phyloP scores from a whole-genome alignment of 2,329 filamentous ascomycete genomes.

The Claviceps africana region DNA sequence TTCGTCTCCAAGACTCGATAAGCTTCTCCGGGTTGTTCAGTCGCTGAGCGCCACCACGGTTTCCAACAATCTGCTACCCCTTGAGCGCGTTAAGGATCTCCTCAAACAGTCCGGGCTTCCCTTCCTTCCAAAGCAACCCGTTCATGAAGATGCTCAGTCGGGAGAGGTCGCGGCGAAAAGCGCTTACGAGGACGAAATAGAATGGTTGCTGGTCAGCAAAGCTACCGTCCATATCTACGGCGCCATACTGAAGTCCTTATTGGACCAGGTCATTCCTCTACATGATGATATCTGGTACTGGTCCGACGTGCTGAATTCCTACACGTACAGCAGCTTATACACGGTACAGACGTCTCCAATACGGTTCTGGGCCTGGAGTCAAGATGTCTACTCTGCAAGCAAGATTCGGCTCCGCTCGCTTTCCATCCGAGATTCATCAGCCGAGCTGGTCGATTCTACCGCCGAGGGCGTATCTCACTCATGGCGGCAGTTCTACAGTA shows the following conservation, averaged over 20 bases:
- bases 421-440: slow-evolving; percentile 15
- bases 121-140: slow-evolving; percentile 17
- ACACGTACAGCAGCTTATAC: slow-evolving; percentile 67
- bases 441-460: slow-evolving; percentile 22
- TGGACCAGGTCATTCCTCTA: slow-evolving; percentile 72
- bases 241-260: slow-evolving; percentile 57
- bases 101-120: slow-evolving; percentile 49
- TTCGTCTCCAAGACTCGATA: slow-evolving; percentile 40
- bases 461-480: slow-evolving; percentile 30
- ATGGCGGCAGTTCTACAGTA: slow-evolving; percentile 62
- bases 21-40: slow-evolving; percentile 55
- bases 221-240: slow-evolving; percentile 86
- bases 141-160: slow-evolving; percentile 18
- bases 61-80: slow-evolving; percentile 46
- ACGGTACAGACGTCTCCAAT: slow-evolving; percentile 73
- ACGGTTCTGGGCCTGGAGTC: slow-evolving; percentile 57
- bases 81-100: slow-evolving; percentile 44
- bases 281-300: slow-evolving; percentile 90
- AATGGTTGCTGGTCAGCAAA: slow-evolving; percentile 86
- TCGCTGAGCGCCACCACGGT: slow-evolving; percentile 56
- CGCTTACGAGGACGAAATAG: slow-evolving; percentile 60
- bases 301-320: slow-evolving; percentile 74
- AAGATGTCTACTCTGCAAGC: slow-evolving; percentile 55
- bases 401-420: slow-evolving; percentile 27
- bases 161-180: slow-evolving; percentile 20